phyloP scores from a whole-genome alignment of 768 basidiomycete genomes.

The Chiua virens region DNA sequence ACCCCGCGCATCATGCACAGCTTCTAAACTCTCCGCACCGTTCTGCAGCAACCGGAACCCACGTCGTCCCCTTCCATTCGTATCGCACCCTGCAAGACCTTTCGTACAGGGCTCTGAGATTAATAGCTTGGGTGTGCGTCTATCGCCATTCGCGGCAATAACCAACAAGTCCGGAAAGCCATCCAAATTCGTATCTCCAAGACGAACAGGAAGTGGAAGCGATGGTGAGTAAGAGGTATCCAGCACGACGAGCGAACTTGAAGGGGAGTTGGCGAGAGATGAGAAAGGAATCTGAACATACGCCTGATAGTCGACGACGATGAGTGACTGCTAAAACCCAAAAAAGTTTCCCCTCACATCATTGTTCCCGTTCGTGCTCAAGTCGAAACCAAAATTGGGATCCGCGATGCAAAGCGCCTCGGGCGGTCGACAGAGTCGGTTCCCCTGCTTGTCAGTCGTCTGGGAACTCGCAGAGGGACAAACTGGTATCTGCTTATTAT shows the following conservation, averaged over 20 bases:
- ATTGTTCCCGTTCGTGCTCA: conserved; percentile 50
- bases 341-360: conserved; percentile 38
- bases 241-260: conserved; percentile 62
- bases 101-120: conserved; percentile 61
- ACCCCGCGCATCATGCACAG: conserved; percentile 74
- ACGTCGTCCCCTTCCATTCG: conserved; percentile 51
- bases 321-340: background rate
- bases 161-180: conserved; percentile 89
- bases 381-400: conserved; percentile 73
- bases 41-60: conserved; percentile 60
- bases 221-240: conserved; percentile 66
- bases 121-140: conserved; percentile 58
- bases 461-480: conserved; percentile 61
- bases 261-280: conserved; percentile 49
- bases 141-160: conserved; percentile 45
- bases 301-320: conserved; percentile 39
- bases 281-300: conserved; percentile 68
- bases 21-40: conserved; percentile 60
- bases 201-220: conserved; percentile 72
- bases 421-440: conserved; percentile 67
- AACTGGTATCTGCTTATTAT: conserved; percentile 86
- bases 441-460: conserved; percentile 46
- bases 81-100: conserved; percentile 58
- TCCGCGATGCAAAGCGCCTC: conserved; percentile 83
- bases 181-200: conserved; percentile 91